Base-by-base conservation (phyloP, 441 rosid genomes). In the Raphanus hybrid region DNA sequence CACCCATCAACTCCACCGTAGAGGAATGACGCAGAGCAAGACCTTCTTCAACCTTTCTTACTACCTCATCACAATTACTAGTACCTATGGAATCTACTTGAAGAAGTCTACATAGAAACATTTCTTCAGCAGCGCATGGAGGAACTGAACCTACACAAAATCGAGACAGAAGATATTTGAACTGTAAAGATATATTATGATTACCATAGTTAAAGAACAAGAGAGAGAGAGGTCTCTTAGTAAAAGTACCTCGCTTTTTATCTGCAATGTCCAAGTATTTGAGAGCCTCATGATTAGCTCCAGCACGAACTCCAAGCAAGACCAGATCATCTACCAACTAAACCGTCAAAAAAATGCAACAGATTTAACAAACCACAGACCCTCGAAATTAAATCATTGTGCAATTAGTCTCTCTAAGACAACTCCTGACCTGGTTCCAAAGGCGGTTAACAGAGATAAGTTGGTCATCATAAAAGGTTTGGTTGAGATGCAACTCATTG, bases 311-410 rank as follows among this genome's bases (percentile, higher is more conserved):
- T 71, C 91, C 95, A 73, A 96, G 90, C 58, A 93, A 80, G 70
- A 91, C 74, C 76, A 96, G 81, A 84, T 96, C 98, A 87, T 93
- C 98, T 71, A 86, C 92, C 86, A 96, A 88, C 99, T 20, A 71
- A 50, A 59, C 65, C 68, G 50, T 65, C 58, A 60, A 62, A 45
- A 48, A 45, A 48, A 45, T 58, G 55, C 55, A 50, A 3, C 32
- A 29, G 1, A 29, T 6, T 77, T 15, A 52, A 54, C 23, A 64
- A 64, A 50, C 18, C 29, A 52, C 20, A 74, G 8, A 64, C 5
- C 16, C 61, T 29, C 60, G 18, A 59, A 62, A 16, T 41, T 6
- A 73, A 67, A 52, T 8, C 43, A 39, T 39, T 39, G 8, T 15
- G 63, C 59, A 26, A 70, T 9, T 43, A 61, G 14, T 27, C 48